A percentile compares a stretch with the other conserved stretches of the same genome.
Evolutionary conservation across 495 filamentous ascomycete species (phyloP).

Genomic region (Penicillium lagena): DNA sequence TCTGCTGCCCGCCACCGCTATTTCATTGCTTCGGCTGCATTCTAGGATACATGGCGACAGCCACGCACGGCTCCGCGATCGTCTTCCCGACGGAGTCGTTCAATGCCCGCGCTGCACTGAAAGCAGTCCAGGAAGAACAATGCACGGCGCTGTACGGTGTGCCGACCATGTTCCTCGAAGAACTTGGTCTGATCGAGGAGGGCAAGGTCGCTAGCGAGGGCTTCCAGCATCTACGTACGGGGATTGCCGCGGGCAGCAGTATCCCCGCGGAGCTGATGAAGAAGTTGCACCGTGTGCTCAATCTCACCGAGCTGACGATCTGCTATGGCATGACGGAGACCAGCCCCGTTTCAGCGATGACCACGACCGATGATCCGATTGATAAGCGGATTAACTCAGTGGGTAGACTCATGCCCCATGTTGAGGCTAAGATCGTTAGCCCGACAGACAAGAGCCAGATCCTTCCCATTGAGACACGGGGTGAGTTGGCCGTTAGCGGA

Average conservation of each 20-base stretch:
- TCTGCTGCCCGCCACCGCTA: slow-evolving; percentile 82
- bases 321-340: slow-evolving; percentile 99
- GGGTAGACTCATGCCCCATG: slow-evolving; percentile 74
- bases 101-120: slow-evolving; percentile 65
- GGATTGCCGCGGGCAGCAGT: slow-evolving; percentile 84
- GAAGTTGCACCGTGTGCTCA: slow-evolving; percentile 65
- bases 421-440: slow-evolving; percentile 77
- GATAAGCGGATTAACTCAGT: slow-evolving; percentile 73
- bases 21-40: slow-evolving; percentile 94
- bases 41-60: slow-evolving; percentile 90
- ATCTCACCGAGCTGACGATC: slow-evolving; percentile 80
- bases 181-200: slow-evolving; percentile 64
- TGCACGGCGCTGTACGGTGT: slow-evolving; percentile 91
- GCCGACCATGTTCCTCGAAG: slow-evolving; percentile 92
- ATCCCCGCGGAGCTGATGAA: slow-evolving; percentile 84
- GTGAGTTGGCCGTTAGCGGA: slow-evolving; percentile 79
- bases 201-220: slow-evolving; percentile 47
- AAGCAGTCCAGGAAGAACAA: slow-evolving; percentile 64
- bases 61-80: slow-evolving; percentile 77
- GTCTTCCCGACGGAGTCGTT: slow-evolving; percentile 87
- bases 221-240: slow-evolving; percentile 70
- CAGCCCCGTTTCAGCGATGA: slow-evolving; percentile 87
- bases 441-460: slow-evolving; percentile 47
- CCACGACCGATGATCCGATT: slow-evolving; percentile 72
- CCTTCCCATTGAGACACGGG: slow-evolving; percentile 57